phyloP scores from a whole-genome alignment of 2,329 filamentous ascomycete genomes.

The Blumeria hordei region DNA sequence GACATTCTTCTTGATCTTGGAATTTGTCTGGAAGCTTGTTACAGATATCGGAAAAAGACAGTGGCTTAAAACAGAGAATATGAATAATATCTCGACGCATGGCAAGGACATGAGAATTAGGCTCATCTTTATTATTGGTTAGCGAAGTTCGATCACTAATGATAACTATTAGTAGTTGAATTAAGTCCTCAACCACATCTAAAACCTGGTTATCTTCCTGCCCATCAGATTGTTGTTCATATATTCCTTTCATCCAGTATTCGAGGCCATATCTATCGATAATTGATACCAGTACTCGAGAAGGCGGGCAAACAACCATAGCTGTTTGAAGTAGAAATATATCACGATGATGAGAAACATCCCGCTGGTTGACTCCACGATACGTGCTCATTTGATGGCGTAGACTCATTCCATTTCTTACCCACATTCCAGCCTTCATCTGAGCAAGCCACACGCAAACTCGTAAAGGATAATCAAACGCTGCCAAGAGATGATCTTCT shows the following conservation, averaged over 20 bases:
- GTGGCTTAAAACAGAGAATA: constrained; percentile 82
- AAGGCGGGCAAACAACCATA: constrained; percentile 63
- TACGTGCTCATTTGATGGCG: constrained; percentile 90
- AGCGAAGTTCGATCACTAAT: constrained; percentile 73
- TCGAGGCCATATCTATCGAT: constrained; percentile 79
- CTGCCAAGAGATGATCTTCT: constrained; percentile 62
- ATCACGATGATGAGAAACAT: constrained; percentile 84
- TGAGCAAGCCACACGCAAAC: constrained; percentile 93
- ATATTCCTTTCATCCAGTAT: constrained; percentile 67
- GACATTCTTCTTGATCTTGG: constrained; percentile 72
- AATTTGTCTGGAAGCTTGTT: constrained; percentile 71
- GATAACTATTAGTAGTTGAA: constrained; percentile 76
- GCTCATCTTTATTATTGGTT: constrained; percentile 40
- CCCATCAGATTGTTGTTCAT: constrained; percentile 40
- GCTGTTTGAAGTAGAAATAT: constrained; percentile 85
- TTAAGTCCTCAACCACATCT: constrained; percentile 86
- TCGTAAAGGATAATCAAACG: constrained; percentile 80
- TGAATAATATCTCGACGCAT: constrained; percentile 82
- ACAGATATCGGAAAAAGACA: constrained; percentile 83
- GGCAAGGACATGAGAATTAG: constrained; percentile 38
- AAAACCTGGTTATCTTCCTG: constrained; percentile 76
- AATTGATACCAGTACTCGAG: constrained; percentile 65
- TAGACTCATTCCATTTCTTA: constrained; percentile 86
- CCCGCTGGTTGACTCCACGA: constrained; percentile 64
- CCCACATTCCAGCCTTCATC: constrained; percentile 98